Percentiles rank a stretch among this genome's conserved stretches.
These are phyloP conservation scores for Apiospora aurea DNA, from an alignment of 2,329 filamentous ascomycete genomes.

Conservation along the genomic window DNA sequence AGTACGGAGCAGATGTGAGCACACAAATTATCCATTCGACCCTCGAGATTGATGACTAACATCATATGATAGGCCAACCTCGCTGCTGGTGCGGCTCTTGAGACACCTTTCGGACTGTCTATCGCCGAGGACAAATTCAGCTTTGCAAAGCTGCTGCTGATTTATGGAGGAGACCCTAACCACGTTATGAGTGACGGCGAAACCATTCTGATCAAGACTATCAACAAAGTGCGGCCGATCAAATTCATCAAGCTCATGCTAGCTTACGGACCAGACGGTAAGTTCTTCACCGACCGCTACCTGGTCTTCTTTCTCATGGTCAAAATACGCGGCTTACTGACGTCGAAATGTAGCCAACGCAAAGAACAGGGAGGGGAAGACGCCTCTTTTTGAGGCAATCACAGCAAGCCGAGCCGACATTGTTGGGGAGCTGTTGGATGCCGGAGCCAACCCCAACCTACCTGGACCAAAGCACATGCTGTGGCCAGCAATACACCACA, in stretches of 20 bases:
- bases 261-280: conserved; percentile 60
- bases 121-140: conserved; percentile 60
- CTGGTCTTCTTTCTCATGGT: background rate
- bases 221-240: conserved; percentile 63
- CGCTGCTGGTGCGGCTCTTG: conserved; percentile 54
- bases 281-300: background rate
- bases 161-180: conserved; percentile 66
- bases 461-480: conserved; percentile 74
- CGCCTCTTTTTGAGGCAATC: conserved; percentile 71
- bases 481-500: conserved; percentile 68
- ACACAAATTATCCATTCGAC: background rate
- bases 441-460: conserved; percentile 67
- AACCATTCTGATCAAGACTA: conserved; percentile 65
- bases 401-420: conserved; percentile 62
- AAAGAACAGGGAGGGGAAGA: conserved; percentile 68
- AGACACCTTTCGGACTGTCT: conserved; percentile 62
- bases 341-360: conserved; percentile 49
- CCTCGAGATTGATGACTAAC: conserved; percentile 32
- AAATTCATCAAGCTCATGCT: conserved; percentile 66
- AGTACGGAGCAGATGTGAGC: conserved; percentile 60
- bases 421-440: conserved; percentile 53
- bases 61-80: conserved; percentile 53
- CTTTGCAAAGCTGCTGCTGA: conserved; percentile 65
- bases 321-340: background rate
- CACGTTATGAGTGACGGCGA: conserved; percentile 62